Percentiles rank a stretch among this genome's conserved stretches.
phyloP scores from a whole-genome alignment of 441 rosid species.

The Gossypium aridum region DNA sequence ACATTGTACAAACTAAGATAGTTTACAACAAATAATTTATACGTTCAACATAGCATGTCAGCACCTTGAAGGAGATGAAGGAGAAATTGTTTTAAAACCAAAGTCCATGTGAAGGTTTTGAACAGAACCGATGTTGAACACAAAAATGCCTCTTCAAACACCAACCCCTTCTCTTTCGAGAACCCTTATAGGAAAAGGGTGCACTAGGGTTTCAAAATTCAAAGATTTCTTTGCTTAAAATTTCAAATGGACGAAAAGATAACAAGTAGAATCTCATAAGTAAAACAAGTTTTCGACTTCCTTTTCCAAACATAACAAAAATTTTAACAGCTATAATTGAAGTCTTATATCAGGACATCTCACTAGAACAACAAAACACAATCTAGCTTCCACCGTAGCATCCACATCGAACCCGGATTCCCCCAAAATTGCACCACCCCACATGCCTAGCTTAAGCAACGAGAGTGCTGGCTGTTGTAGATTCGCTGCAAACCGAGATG shows the following conservation, averaged over 20 bases:
- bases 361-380: background rate
- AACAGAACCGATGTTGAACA: background rate
- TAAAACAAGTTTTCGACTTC: background rate
- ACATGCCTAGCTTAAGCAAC: conserved; percentile 43
- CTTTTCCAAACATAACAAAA: conserved; percentile 9
- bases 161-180: background rate
- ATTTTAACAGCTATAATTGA: conserved; percentile 4
- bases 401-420: background rate
- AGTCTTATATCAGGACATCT: conserved; percentile 6
- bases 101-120: background rate
- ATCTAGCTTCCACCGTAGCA: conserved; percentile 2
- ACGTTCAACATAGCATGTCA: no score
- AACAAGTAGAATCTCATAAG: no score
- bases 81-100: background rate
- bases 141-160: background rate
- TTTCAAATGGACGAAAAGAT: background rate
- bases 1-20: no score
- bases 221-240: background rate
- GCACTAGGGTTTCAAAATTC: background rate
- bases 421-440: background rate
- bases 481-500: conserved; percentile 44
- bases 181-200: background rate
- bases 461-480: conserved; percentile 86
- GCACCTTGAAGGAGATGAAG: no score
- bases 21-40: no score